Base-by-base conservation (phyloP, 805 yeast species). In the Candida endomychidarum region DNA sequence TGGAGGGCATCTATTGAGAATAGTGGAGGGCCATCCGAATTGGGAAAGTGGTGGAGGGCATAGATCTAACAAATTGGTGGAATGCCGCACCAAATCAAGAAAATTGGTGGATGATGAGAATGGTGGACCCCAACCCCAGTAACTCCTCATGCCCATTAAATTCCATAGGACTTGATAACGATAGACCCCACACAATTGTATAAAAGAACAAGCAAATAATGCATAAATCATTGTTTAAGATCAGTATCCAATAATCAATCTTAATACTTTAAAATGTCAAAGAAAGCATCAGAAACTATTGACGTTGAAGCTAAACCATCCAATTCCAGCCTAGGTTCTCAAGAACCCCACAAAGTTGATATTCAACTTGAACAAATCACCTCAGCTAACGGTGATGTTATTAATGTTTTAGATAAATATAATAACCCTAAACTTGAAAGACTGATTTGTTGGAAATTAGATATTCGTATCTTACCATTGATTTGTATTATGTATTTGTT, bases 401-500 rank as follows among this genome's bases (percentile, higher is more conserved):
- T 45, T 23, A 42, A 46, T 22, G 33, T 52, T 11, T 41, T 33
- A 21, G 45, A 45, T 21, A 38, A 44, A 14, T 40, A 43, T 17
- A 42, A 44, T 15, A 50, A 55, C 37, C 44, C 50, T 20, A 34
- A 27, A 8, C 46, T 57, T 24, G 70, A 65, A 41, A 51, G 58
- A 20, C 43, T 54, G n/a, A 52, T 67, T 11, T 56, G 41, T 30
- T 53, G 70, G 37, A 74, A 73, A 50, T 57, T 74, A 15, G 79
- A 74, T 46, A 34, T 63, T 30, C 54, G 67, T 39, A 67, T 74
- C 20, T 53, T 74, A 18, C 78, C 78, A 1, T 54, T 70, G 32
- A 58, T 71, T 38, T 68, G 77, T 14, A 22, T 70, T 19, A 64
- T 71, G 70, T 74, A 74, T 44, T 58, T 74, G 24, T 72, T 71